Evolutionary conservation across 2,329 filamentous ascomycete species (phyloP).

Genomic region (Cercospora sp.): DNA sequence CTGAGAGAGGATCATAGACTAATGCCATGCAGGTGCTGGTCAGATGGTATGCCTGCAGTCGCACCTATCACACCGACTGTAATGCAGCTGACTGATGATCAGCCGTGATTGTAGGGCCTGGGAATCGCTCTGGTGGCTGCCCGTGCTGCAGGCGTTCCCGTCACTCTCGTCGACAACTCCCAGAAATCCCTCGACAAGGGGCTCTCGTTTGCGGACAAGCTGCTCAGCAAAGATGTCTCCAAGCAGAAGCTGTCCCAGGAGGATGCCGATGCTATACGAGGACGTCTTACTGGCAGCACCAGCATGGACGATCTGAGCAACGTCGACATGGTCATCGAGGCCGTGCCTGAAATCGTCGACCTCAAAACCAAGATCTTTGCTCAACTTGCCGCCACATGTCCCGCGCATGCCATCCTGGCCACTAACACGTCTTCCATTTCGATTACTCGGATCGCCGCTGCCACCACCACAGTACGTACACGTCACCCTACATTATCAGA

Average conservation of each 20-base stretch:
- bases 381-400: constrained; percentile 76
- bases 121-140: constrained; percentile 95
- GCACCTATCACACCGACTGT: constrained; percentile 14
- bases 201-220: constrained; percentile 87
- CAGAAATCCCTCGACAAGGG: constrained; percentile 86
- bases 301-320: constrained; percentile 73
- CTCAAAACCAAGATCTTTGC: constrained; percentile 88
- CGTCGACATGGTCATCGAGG: constrained; percentile 98
- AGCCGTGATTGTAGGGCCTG: constrained; percentile 64
- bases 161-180: constrained; percentile 81
- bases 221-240: constrained; percentile 86
- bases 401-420: constrained; percentile 82
- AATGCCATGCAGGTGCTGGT: constrained; percentile 10
- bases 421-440: constrained; percentile 99
- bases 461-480: constrained; percentile 59
- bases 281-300: constrained; percentile 68
- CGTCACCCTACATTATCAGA: constrained; percentile 10
- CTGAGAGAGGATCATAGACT: background rate
- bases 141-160: constrained; percentile 77
- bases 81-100: constrained; percentile 26
- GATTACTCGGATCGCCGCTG: constrained; percentile 91
- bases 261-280: constrained; percentile 71
- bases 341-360: constrained; percentile 77
- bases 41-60: constrained; percentile 29
- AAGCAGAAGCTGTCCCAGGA: constrained; percentile 84